Evolutionary conservation across 805 yeast species (phyloP), one percentile per base, ranked within the genome.

Genomic region (Cyberlindnera xylosilytica): DNA sequence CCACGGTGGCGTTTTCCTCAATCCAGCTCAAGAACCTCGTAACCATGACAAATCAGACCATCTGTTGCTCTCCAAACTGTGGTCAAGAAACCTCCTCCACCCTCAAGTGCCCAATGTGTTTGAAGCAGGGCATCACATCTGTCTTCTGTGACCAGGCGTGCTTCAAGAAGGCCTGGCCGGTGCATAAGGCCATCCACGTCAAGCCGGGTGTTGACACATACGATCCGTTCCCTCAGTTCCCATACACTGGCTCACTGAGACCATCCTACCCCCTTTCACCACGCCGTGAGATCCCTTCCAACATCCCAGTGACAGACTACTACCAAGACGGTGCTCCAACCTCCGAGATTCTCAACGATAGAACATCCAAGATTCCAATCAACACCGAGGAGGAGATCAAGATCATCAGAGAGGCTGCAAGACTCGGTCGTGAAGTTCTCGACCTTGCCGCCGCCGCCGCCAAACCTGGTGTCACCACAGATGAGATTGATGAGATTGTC

Each of bases 401-500:
- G 48, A 81, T 76, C 52, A 79, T 90, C 65, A 79, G 91, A 53
- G 76, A 77, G 49, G 93, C 83, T n/a, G 81, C 85, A 46, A 71
- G 71, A 41, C 65, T 82, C 13, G 93, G 90, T 15, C 76, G 99
- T 61, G 97, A 90, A 61, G 79, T 93, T n/a, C 66, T 90, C 47
- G 99, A 93, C 64, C 69, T 74, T 10, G 95, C 93, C 8, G 99
- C 91, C 6, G 83, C 87, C 3, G 83, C 85, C 20, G 72, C 88
- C 31, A 76, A 70, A 49, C 95, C 96, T 0, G 99, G 99, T 34
- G 68, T 88, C 45, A 91, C 97, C 39, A 90, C 99, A 20, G 98
- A 93, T 61, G 91, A 85, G 61, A 70, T 93, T 43, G 99, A 93
- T 63, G 79, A 70, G 36, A 74, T 90, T 49, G 89, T 88, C 34